Conservation (phyloP, 371 early-diverging fungal genomes). For the Apophysomyces variabilis region DNA sequence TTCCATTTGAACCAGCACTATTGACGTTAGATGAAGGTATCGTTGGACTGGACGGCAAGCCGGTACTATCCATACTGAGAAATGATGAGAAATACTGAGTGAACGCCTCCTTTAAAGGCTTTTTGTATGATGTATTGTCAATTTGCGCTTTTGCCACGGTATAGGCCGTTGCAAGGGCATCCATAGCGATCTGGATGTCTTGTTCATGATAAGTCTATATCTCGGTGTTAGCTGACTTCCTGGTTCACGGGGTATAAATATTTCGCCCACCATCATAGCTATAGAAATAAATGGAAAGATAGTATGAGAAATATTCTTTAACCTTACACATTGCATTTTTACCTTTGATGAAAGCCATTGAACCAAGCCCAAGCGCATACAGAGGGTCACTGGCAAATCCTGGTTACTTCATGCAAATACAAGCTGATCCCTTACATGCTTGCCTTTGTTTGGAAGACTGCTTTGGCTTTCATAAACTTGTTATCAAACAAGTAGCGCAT, state of each 20-base stretch:
- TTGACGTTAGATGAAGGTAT: conserved; percentile 26
- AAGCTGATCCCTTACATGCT: conserved; percentile 27
- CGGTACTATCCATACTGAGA: conserved; percentile 28
- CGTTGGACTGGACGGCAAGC: conserved; percentile 35
- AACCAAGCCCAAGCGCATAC: conserved; percentile 50
- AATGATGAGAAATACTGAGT: conserved; percentile 41
- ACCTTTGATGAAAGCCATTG: conserved; percentile 57
- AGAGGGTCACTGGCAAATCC: conserved; percentile 40
- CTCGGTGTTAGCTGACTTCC: background rate
- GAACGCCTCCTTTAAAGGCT: conserved; percentile 43
- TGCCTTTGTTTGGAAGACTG: conserved; percentile 44
- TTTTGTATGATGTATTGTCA: conserved; percentile 34
- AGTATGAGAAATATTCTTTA: background rate
- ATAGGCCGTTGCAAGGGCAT: conserved; percentile 41
- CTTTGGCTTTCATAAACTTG: conserved; percentile 56
- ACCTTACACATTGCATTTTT: background rate
- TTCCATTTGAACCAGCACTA: conserved; percentile 20
- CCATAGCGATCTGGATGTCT: conserved; percentile 43
- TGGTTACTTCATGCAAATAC: background rate
- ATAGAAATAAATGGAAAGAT: background rate
- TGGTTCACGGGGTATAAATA: no score
- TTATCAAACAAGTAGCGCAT: conserved; percentile 52
- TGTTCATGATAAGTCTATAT: conserved; percentile 40
- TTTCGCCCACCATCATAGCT: conserved; percentile 21
- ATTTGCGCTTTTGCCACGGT: conserved; percentile 51